These are phyloP conservation scores for Aspergillus sp. DNA, from an alignment of 2,329 filamentous ascomycete species.

Conservation along the genomic window DNA sequence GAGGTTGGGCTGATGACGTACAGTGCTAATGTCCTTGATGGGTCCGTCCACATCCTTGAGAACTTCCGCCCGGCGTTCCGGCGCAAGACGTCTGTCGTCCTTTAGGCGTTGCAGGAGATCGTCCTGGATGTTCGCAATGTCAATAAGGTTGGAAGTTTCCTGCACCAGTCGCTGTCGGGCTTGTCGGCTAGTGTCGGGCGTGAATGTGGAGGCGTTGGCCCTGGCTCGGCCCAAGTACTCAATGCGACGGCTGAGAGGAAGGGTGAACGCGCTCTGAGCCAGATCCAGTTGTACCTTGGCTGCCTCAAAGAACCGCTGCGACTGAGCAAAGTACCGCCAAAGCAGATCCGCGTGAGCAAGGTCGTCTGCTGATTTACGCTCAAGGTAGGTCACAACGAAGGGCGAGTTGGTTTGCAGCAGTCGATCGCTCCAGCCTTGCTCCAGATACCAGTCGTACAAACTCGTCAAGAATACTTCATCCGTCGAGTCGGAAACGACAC, in stretches of 20 bases:
- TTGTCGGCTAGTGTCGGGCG: slow-evolving; percentile 73
- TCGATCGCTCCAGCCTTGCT: slow-evolving; percentile 79
- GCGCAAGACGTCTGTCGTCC: slow-evolving; percentile 68
- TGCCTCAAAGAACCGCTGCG: slow-evolving; percentile 80
- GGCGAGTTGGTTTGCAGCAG: slow-evolving; percentile 81
- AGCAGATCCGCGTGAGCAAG: slow-evolving; percentile 83
- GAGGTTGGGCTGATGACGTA: slow-evolving; percentile 51
- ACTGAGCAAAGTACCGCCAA: slow-evolving; percentile 88
- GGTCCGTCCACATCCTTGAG: slow-evolving; percentile 71
- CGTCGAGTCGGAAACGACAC: slow-evolving; percentile 80
- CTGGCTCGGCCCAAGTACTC: slow-evolving; percentile 87
- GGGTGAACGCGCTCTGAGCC: slow-evolving; percentile 76
- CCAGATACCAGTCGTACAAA: slow-evolving; percentile 97
- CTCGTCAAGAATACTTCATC: slow-evolving; percentile 96
- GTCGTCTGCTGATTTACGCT: slow-evolving; percentile 71
- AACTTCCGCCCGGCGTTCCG: slow-evolving; percentile 65
- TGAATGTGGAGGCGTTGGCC: slow-evolving; percentile 85
- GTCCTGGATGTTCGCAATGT: slow-evolving; percentile 93
- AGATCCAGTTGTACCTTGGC: slow-evolving; percentile 83
- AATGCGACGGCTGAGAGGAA: slow-evolving; percentile 83
- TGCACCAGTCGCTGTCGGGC: slow-evolving; percentile 83
- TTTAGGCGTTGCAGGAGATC: slow-evolving; percentile 79
- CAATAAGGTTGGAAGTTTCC: slow-evolving; percentile 80
- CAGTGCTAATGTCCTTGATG: slow-evolving; percentile 73
- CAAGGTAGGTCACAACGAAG: slow-evolving; percentile 83